Evolutionary conservation across 2,329 filamentous ascomycete species (phyloP).

Genomic region (Xenoacremonium recifei): DNA sequence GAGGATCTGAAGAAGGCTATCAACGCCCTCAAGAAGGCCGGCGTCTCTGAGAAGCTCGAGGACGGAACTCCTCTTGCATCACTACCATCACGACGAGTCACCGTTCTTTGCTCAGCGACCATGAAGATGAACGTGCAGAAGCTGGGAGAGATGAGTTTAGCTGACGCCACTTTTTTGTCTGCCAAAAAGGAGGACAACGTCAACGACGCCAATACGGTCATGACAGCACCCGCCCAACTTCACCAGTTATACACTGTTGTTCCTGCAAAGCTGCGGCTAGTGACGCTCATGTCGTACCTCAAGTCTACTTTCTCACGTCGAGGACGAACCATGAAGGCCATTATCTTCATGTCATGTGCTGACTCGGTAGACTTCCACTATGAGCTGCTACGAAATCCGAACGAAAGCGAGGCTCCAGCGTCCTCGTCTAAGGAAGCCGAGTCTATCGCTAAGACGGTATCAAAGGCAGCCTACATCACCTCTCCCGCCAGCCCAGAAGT

Average conservation of each 20-base stretch:
- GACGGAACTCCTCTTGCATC: conserved; percentile 58
- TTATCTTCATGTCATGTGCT: conserved; percentile 94
- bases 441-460: conserved; percentile 58
- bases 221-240: conserved; percentile 81
- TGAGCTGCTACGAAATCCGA: conserved; percentile 64
- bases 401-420: conserved; percentile 24
- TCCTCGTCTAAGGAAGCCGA: conserved; percentile 31
- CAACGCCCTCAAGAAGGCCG: conserved; percentile 67
- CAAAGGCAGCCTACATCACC: conserved; percentile 69
- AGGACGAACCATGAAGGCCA: conserved; percentile 93
- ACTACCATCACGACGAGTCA: conserved; percentile 74
- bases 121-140: conserved; percentile 98
- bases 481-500: conserved; percentile 71
- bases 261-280: conserved; percentile 85
- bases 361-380: conserved; percentile 98
- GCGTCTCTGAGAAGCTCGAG: conserved; percentile 57
- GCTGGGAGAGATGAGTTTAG: conserved; percentile 90
- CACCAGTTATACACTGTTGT: conserved; percentile 89
- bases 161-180: conserved; percentile 85
- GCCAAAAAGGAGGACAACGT: conserved; percentile 54
- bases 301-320: conserved; percentile 85
- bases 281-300: conserved; percentile 80
- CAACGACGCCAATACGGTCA: conserved; percentile 55
- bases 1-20: conserved; percentile 90
- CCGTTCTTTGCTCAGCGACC: conserved; percentile 91